phyloP scores from a whole-genome alignment of 1,284 basidiomycete species.

The Wallemia hederae region DNA sequence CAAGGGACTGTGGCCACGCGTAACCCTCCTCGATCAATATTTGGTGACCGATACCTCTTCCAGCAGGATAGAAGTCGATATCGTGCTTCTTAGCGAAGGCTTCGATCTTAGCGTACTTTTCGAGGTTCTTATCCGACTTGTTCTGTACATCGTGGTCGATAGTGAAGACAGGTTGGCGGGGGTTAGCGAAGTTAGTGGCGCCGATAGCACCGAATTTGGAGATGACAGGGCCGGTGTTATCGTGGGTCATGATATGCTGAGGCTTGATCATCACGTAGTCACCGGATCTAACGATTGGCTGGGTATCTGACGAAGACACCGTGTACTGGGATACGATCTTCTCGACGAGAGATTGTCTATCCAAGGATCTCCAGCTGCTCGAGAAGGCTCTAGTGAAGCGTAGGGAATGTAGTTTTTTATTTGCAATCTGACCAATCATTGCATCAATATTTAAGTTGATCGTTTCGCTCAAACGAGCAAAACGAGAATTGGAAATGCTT shows the following conservation, averaged over 20 bases:
- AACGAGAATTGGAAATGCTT: no score
- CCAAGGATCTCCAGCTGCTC: no score
- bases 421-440: not conserved
- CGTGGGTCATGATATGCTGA: conserved; percentile 90
- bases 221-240: conserved; percentile 94
- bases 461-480: not conserved
- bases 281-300: conserved; percentile 56
- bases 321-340: conserved; percentile 95
- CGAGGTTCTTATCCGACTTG: conserved; percentile 66
- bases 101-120: conserved; percentile 81
- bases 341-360: conserved; percentile 67
- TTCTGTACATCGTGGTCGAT: conserved; percentile 98
- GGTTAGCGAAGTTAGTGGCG: conserved; percentile 55
- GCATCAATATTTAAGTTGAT: not conserved
- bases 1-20: conserved; percentile 72
- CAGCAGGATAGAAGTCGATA: conserved; percentile 90
- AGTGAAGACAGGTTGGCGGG: conserved; percentile 71
- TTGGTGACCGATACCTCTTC: conserved; percentile 92
- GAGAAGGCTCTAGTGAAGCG: not conserved
- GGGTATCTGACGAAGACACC: conserved; percentile 45
- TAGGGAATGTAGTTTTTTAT: no score
- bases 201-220: conserved; percentile 93
- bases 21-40: conserved; percentile 86
- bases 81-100: conserved; percentile 58
- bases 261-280: conserved; percentile 99